phyloP scores from a whole-genome alignment of 2,329 filamentous ascomycete genomes.

The Aureobasidium sp. region DNA sequence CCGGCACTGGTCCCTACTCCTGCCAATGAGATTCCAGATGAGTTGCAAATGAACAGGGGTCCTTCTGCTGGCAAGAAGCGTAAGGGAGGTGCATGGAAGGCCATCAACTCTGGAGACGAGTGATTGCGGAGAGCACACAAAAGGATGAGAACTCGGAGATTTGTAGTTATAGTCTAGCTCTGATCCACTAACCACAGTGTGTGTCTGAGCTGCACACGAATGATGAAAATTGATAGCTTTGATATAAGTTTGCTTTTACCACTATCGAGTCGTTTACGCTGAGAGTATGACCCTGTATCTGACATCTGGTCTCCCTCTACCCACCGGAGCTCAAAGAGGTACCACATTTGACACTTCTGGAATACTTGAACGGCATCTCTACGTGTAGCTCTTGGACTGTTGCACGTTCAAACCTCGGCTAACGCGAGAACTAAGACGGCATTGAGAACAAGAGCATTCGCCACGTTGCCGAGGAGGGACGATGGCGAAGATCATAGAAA shows the following conservation, averaged over 20 bases:
- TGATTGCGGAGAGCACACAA: not conserved
- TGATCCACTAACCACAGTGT: not conserved
- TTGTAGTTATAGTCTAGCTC: not conserved
- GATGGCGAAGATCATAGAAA: no score
- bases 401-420: no score
- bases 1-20: not conserved
- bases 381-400: not conserved
- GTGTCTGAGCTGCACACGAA: not conserved
- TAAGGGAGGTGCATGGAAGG: not conserved
- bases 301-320: no score
- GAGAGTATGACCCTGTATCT: not conserved
- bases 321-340: no score
- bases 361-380: not conserved
- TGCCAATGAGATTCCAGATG: not conserved
- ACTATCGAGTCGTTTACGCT: not conserved
- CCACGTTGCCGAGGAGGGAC: no score
- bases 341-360: no score
- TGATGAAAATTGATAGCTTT: not conserved
- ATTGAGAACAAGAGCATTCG: no score
- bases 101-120: not conserved
- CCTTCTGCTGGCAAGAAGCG: constrained; percentile 3
- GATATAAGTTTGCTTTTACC: not conserved
- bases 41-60: not conserved
- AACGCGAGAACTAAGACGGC: no score
- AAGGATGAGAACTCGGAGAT: not conserved